These are phyloP conservation scores for Penicillium griseofulvum DNA, from an alignment of 2,329 filamentous ascomycete species.

Conservation along the genomic window DNA sequence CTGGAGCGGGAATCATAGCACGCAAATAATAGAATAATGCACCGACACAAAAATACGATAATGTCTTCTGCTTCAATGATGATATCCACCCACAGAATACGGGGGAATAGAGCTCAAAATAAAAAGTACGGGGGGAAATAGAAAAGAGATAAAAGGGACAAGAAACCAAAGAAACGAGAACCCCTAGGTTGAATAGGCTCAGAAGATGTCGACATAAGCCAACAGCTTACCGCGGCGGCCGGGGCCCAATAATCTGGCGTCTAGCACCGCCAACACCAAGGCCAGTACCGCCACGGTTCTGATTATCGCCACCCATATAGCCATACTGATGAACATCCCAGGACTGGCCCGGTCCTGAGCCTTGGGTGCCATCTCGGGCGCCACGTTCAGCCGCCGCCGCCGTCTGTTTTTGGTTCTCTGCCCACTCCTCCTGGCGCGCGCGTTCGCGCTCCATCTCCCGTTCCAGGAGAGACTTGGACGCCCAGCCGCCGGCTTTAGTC, in stretches of 20 bases:
- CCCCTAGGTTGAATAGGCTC: constrained; percentile 9
- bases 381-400: constrained; percentile 47
- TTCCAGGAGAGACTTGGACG: constrained; percentile 62
- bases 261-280: constrained; percentile 55
- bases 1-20: constrained; percentile 11
- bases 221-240: constrained; percentile 45
- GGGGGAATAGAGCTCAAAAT: neutral
- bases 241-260: constrained; percentile 62
- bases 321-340: constrained; percentile 68
- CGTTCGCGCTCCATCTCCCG: constrained; percentile 67
- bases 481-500: constrained; percentile 60
- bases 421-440: constrained; percentile 64
- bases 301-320: constrained; percentile 60
- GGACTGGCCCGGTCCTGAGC: constrained; percentile 48
- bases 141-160: neutral
- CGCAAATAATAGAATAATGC: constrained; percentile 6
- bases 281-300: constrained; percentile 54
- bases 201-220: neutral
- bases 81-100: neutral
- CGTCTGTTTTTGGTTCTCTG: constrained; percentile 56
- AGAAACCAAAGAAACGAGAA: neutral
- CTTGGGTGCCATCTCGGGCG: constrained; percentile 41
- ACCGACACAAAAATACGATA: constrained; percentile 11
- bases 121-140: neutral
- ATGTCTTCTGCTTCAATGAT: neutral